These are phyloP conservation scores for Lichtheimia ornata DNA, from an alignment of 371 early-diverging fungal genomes.

Conservation along the genomic window DNA sequence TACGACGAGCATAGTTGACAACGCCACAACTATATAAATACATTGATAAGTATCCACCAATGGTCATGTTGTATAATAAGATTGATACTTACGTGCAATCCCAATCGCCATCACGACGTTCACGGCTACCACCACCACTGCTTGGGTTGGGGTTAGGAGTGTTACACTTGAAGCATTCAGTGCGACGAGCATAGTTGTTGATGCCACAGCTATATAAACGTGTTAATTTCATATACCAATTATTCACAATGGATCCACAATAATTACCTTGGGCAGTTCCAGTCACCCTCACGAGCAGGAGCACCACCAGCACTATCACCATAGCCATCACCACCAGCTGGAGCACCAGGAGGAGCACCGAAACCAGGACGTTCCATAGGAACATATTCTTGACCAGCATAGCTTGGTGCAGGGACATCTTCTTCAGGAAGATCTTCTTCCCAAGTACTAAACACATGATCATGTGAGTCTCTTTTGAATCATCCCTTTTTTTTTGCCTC, in stretches of 20 bases:
- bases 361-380: conserved; percentile 35
- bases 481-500: background rate
- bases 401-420: conserved; percentile 39
- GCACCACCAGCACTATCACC: conserved; percentile 18
- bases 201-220: conserved; percentile 28
- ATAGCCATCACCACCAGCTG: conserved; percentile 48
- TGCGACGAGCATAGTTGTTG: conserved; percentile 31
- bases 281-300: conserved; percentile 35
- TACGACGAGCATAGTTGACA: conserved; percentile 61
- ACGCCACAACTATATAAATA: conserved; percentile 39
- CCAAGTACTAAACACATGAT: conserved; percentile 19
- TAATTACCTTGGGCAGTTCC: conserved; percentile 30
- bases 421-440: conserved; percentile 54
- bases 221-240: conserved; percentile 7
- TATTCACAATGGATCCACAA: conserved; percentile 13
- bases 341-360: conserved; percentile 35
- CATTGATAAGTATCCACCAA: background rate
- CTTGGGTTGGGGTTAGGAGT: conserved; percentile 39
- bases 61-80: background rate
- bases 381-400: conserved; percentile 50
- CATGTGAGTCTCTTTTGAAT: background rate
- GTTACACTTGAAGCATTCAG: conserved; percentile 37
- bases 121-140: conserved; percentile 27
- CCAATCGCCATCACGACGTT: conserved; percentile 65
- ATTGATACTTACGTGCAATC: conserved; percentile 37